phyloP scores from a whole-genome alignment of 1,284 basidiomycete species.

The Mixia osmundae region DNA sequence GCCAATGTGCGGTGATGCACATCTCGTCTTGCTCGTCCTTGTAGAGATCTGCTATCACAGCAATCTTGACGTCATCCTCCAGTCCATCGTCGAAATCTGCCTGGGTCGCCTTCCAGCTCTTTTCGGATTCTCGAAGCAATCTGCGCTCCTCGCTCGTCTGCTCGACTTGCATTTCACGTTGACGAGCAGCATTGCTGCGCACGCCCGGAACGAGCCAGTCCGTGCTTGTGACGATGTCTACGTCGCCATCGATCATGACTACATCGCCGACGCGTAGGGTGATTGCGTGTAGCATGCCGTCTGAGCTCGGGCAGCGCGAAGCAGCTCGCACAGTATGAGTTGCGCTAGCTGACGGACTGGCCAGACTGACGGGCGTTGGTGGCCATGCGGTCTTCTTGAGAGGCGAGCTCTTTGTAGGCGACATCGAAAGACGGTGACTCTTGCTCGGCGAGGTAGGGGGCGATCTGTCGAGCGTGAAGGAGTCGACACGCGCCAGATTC shows the following conservation, averaged over 20 bases:
- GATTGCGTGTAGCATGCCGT: too few species aligned
- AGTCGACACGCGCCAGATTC: too few species aligned
- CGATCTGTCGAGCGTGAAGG: too few species aligned
- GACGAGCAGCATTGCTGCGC: slow-evolving; percentile 1
- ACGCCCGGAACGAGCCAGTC: slow-evolving; percentile 6
- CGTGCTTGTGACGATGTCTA: slow-evolving; percentile 3
- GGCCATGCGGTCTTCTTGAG: too few species aligned
- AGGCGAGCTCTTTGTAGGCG: too few species aligned
- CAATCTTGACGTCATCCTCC: slow-evolving; percentile 7
- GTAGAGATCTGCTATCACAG: slow-evolving; percentile 8
- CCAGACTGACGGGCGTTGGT: too few species aligned
- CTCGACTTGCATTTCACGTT: not conserved
- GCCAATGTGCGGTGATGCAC: slow-evolving; percentile 7
- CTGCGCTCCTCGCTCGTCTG: slow-evolving; percentile 3
- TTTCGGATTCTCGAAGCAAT: slow-evolving; percentile 3
- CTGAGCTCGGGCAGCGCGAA: too few species aligned
- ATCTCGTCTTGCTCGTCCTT: slow-evolving; percentile 8
- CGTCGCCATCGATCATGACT: slow-evolving; percentile 5
- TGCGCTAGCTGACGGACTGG: too few species aligned
- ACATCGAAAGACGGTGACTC: too few species aligned
- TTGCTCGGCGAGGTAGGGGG: too few species aligned
- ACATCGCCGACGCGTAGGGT: slow-evolving; percentile 7
- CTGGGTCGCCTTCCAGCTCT: slow-evolving; percentile 4
- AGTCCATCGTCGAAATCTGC: slow-evolving; percentile 6
- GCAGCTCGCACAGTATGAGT: too few species aligned